Percentiles rank a stretch among this genome's conserved stretches.
These are phyloP conservation scores for Phytophthora meadii DNA, from an alignment of 352 stramenopile species.

Conservation along the genomic window DNA sequence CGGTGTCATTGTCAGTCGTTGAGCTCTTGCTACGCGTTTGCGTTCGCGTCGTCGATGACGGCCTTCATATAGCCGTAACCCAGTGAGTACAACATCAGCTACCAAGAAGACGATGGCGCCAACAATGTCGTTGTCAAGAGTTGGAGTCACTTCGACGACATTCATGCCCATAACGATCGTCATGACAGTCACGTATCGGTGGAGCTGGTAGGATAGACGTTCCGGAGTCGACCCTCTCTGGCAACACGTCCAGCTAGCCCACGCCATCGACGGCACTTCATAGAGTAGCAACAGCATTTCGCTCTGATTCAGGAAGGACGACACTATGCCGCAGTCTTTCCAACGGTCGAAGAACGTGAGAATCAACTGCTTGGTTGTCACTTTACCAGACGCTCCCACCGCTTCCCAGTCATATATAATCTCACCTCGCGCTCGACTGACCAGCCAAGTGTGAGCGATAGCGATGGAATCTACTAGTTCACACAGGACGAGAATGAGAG, in stretches of 20 bases:
- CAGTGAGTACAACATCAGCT: slow-evolving; percentile 35
- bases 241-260: slow-evolving; percentile 38
- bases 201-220: slow-evolving; percentile 36
- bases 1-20: slow-evolving; percentile 23
- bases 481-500: slow-evolving; percentile 40
- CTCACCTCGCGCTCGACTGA: slow-evolving; percentile 28
- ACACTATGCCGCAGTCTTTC: slow-evolving; percentile 44
- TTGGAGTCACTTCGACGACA: slow-evolving; percentile 24
- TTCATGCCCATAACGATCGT: slow-evolving; percentile 45
- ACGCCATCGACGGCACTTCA: slow-evolving; percentile 38
- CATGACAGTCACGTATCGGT: slow-evolving; percentile 38
- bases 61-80: slow-evolving; percentile 27
- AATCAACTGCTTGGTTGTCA: slow-evolving; percentile 27
- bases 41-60: slow-evolving; percentile 16
- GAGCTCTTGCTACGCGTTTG: slow-evolving; percentile 10
- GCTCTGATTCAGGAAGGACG: slow-evolving; percentile 40
- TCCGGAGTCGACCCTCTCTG: slow-evolving; percentile 30
- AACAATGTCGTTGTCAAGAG: slow-evolving; percentile 33
- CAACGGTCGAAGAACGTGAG: slow-evolving; percentile 46
- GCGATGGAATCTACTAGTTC: slow-evolving; percentile 36
- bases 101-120: slow-evolving; percentile 39
- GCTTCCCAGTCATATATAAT: slow-evolving; percentile 29
- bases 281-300: slow-evolving; percentile 32
- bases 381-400: slow-evolving; percentile 18
- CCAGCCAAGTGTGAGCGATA: slow-evolving; percentile 33